These are phyloP conservation scores for Pseudoperonospora humuli DNA, from an alignment of 352 stramenopile genomes.

Conservation along the genomic window DNA sequence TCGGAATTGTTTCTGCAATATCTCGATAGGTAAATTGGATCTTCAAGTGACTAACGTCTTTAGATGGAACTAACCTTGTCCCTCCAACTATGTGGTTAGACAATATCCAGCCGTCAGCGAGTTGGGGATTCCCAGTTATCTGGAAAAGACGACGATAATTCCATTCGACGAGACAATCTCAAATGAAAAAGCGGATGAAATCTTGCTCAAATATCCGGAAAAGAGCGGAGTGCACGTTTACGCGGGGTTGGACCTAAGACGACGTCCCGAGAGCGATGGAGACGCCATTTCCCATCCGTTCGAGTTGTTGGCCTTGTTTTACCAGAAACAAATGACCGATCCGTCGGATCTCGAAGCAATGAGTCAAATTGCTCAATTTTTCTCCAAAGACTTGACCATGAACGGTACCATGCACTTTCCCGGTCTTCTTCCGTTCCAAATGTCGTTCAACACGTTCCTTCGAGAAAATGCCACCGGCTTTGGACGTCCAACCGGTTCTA, in stretches of 20 bases:
- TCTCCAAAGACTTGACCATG: slow-evolving; percentile 19
- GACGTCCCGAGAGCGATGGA: slow-evolving; percentile 1
- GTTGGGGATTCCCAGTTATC: slow-evolving; percentile 38
- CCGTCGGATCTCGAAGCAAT: slow-evolving; percentile 27
- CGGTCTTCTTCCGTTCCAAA: slow-evolving; percentile 44
- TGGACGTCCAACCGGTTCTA: too few relatives aligned
- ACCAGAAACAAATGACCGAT: slow-evolving; percentile 24
- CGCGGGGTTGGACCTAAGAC: slow-evolving; percentile 47
- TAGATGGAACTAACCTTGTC: too few relatives aligned
- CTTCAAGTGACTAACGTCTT: too few relatives aligned
- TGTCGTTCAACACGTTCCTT: slow-evolving; percentile 46
- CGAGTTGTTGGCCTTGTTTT: slow-evolving; percentile 34
- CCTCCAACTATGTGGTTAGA: slow-evolving; percentile 27
- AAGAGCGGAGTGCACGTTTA: slow-evolving; percentile 35
- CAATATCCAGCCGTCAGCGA: slow-evolving; percentile 34
- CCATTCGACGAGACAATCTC: slow-evolving; percentile 19
- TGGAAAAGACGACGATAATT: slow-evolving; percentile 34
- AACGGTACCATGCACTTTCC: slow-evolving; percentile 32
- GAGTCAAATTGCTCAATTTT: slow-evolving; percentile 39
- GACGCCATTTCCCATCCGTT: slow-evolving; percentile 10
- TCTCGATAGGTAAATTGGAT: slow-evolving; percentile 20
- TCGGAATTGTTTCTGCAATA: slow-evolving; percentile 38
- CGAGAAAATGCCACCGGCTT: too few relatives aligned
- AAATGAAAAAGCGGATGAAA: slow-evolving; percentile 32
- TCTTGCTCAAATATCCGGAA: slow-evolving; percentile 35